Evolutionary conservation across 2,329 filamentous ascomycete genomes (phyloP).

Genomic region (Aspergillus tubingensis): DNA sequence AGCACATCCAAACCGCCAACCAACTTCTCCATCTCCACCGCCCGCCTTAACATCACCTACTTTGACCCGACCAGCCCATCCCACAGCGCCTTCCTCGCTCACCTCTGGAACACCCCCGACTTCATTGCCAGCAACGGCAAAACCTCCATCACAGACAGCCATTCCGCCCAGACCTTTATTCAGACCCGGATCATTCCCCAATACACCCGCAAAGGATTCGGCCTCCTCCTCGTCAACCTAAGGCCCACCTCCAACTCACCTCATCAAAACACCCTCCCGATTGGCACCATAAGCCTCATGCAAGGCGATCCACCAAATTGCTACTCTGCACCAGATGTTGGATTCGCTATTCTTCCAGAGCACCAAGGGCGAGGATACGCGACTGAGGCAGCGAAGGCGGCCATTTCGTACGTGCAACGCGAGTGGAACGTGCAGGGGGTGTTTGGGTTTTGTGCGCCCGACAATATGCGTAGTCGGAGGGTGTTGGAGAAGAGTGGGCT

Average conservation of each 20-base stretch:
- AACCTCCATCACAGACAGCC: constrained; percentile 13
- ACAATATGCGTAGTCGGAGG: neutral
- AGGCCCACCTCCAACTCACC: neutral
- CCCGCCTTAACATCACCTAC: constrained; percentile 21
- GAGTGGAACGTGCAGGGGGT: neutral
- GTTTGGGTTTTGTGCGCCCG: neutral
- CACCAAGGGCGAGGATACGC: neutral
- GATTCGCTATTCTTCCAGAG: neutral
- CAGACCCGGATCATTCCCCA: neutral
- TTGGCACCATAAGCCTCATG: neutral
- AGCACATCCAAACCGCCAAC: neutral
- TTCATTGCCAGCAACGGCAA: constrained; percentile 17
- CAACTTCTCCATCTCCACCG: constrained; percentile 16
- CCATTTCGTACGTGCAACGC: neutral
- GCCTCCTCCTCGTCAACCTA: neutral
- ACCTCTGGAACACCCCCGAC: constrained; percentile 24
- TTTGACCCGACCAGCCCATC: constrained; percentile 14
- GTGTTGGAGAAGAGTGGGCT: constrained; percentile 1
- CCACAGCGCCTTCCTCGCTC: constrained; percentile 20
- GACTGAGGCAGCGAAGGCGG: neutral
- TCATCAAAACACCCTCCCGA: neutral
- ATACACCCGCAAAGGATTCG: neutral
- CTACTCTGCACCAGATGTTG: neutral
- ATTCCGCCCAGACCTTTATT: neutral
- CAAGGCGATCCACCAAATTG: neutral